Conservation (phyloP, 768 basidiomycete genomes). For the Lactarius deliciosus region DNA sequence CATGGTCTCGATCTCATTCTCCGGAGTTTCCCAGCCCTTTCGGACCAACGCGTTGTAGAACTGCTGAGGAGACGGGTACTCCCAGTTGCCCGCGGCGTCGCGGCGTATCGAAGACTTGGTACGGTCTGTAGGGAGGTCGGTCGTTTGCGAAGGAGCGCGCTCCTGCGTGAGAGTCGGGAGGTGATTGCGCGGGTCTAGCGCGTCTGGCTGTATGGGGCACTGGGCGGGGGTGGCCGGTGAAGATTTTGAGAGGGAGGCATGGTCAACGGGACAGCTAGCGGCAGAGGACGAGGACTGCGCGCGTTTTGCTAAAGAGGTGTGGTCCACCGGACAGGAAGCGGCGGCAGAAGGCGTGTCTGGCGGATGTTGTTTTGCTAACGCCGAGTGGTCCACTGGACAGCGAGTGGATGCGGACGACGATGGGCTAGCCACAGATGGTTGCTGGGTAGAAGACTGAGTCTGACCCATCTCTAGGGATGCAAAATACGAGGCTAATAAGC, state of each 20-base stretch:
- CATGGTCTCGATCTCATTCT: slow-evolving; percentile 95
- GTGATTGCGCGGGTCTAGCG: slow-evolving; percentile 73
- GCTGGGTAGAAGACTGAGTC: slow-evolving; percentile 17
- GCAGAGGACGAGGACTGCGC: slow-evolving; percentile 29
- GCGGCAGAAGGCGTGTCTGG: slow-evolving; percentile 25
- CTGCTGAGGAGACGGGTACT: slow-evolving; percentile 96
- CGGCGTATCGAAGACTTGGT: slow-evolving; percentile 86
- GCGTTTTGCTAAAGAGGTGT: slow-evolving; percentile 18
- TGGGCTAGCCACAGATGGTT: slow-evolving; percentile 1
- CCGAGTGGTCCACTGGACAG: slow-evolving; percentile 29
- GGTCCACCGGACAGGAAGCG: slow-evolving; percentile 28
- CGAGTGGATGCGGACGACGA: slow-evolving; percentile 29
- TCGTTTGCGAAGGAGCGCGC: slow-evolving; percentile 54
- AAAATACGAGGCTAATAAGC: neutral
- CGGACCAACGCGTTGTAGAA: slow-evolving; percentile 96
- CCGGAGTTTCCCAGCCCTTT: slow-evolving; percentile 97
- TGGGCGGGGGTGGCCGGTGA: slow-evolving; percentile 38
- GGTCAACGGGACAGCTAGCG: slow-evolving; percentile 43
- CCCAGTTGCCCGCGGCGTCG: slow-evolving; percentile 62
- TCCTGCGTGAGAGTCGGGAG: slow-evolving; percentile 83
- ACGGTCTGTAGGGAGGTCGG: slow-evolving; percentile 69
- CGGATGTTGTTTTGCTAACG: slow-evolving; percentile 19
- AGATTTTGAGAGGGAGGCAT: slow-evolving; percentile 29
- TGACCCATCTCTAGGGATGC: slow-evolving; percentile 20
- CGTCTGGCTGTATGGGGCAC: slow-evolving; percentile 63